Evolutionary conservation across 2,329 filamentous ascomycete species (phyloP), one percentile per base, ranked within the genome.

Genomic region (Sarocladium brachiariae): DNA sequence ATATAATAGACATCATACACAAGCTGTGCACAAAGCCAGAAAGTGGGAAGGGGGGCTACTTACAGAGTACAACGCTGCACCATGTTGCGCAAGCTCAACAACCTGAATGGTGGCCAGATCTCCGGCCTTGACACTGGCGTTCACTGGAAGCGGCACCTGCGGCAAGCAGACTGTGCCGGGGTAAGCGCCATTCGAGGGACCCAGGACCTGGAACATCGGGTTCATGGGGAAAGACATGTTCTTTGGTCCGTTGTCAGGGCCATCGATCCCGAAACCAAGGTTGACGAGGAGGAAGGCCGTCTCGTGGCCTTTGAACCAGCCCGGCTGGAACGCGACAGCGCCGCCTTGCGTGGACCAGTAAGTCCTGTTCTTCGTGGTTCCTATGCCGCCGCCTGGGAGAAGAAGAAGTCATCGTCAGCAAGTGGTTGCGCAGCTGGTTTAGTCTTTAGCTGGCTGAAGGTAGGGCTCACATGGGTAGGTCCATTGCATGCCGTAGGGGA

Each of bases 401-500:
- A 33, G n/a, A n/a, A n/a, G n/a, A n/a, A n/a, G n/a, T n/a, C n/a
- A n/a, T n/a, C n/a, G n/a, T n/a, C n/a, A n/a, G n/a, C n/a, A n/a
- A n/a, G n/a, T n/a, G n/a, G n/a, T n/a, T n/a, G n/a, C n/a, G n/a
- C n/a, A n/a, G n/a, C n/a, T n/a, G n/a, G n/a, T n/a, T n/a, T n/a
- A n/a, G n/a, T n/a, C n/a, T n/a, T n/a, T n/a, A n/a, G n/a, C n/a
- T n/a, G n/a, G n/a, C n/a, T n/a, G n/a, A n/a, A n/a, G 48, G 49
- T 21, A 16, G 7, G 7, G 73, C 88, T 71, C 74, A 96, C 90
- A 96, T 68, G 91, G 90, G 73, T 95, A 96, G 65, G 84, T 83
- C 90, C 90, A 96, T 72, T 95, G 87, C 87, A 93, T 92, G 70
- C 90, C 91, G 58, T 87, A 95, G 2, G 90, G 90, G 59, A 81